Evolutionary conservation across 2,329 filamentous ascomycete genomes (phyloP).

Genomic region (Colletotrichum viniferum): DNA sequence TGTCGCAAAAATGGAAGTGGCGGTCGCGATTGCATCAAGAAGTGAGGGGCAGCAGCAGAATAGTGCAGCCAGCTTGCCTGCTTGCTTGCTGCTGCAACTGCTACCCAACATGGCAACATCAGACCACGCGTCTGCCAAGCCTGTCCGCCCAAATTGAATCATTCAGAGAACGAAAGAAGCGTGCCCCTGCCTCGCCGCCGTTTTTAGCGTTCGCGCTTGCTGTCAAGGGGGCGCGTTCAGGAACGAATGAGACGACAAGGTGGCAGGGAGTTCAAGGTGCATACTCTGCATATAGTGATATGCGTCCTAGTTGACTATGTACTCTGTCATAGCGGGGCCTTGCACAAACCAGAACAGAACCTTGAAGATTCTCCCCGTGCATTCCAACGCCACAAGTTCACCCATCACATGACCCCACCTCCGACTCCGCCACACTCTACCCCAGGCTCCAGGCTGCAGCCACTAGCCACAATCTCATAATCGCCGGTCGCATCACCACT

Average conservation of each 20-base stretch:
- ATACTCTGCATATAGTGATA: background rate
- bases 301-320: too few relatives aligned
- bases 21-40: background rate
- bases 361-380: background rate
- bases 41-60: background rate
- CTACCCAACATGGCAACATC: background rate
- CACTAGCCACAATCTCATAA: background rate
- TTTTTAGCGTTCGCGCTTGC: background rate
- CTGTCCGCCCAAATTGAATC: background rate
- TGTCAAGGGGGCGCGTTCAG: background rate
- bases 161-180: background rate
- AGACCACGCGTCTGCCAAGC: slow-evolving; percentile 14
- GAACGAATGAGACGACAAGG: background rate
- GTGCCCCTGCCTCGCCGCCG: background rate
- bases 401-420: slow-evolving; percentile 3
- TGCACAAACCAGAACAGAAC: background rate
- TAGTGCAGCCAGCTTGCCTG: background rate
- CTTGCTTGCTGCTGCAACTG: background rate
- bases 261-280: background rate
- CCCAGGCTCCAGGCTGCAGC: slow-evolving; percentile 1
- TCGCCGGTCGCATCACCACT: slow-evolving; percentile 9
- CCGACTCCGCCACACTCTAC: background rate
- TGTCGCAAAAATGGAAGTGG: background rate
- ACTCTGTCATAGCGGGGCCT: background rate
- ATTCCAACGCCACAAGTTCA: background rate